phyloP scores from a whole-genome alignment of 208 protist species.

The Trypanosoma caninum region DNA sequence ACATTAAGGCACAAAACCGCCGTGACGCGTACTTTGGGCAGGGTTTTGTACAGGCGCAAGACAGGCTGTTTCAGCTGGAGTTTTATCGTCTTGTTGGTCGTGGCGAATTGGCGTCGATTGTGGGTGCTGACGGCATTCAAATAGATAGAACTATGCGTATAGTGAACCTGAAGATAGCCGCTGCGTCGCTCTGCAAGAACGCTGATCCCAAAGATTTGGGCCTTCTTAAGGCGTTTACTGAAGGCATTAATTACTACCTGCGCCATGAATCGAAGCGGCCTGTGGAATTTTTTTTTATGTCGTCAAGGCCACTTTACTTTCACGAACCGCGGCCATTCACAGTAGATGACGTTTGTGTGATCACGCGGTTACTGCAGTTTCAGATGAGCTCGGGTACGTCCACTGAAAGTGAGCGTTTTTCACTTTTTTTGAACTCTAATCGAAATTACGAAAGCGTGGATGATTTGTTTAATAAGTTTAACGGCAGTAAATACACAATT shows the following conservation, averaged over 20 bases:
- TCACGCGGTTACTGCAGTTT: conserved; percentile 42
- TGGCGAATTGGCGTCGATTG: conserved; percentile 31
- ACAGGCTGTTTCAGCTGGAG: conserved; percentile 64
- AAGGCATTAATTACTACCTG: conserved; percentile 56
- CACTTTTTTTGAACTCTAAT: conserved; percentile 35
- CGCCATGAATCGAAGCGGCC: conserved; percentile 39
- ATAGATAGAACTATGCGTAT: conserved; percentile 41
- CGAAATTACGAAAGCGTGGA: conserved; percentile 43
- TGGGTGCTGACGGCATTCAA: conserved; percentile 29
- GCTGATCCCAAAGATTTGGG: conserved; percentile 19
- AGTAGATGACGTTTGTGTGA: conserved; percentile 40
- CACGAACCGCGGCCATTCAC: conserved; percentile 43
- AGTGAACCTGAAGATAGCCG: conserved; percentile 39
- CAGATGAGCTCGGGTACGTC: conserved; percentile 51
- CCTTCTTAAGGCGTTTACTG: conserved; percentile 41
- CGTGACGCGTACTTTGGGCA: conserved; percentile 64
- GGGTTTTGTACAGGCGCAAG: conserved; percentile 56
- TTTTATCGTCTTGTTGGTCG: conserved; percentile 42
- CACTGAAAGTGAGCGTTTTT: conserved; percentile 36
- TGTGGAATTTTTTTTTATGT: conserved; percentile 63
- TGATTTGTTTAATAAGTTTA: conserved; percentile 41
- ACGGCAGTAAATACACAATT: conserved; percentile 31
- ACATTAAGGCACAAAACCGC: conserved; percentile 45
- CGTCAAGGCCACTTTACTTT: conserved; percentile 30
- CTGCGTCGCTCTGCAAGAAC: conserved; percentile 33